phyloP scores from a whole-genome alignment of 2,329 filamentous ascomycete genomes.

The Neobulgaria alba region DNA sequence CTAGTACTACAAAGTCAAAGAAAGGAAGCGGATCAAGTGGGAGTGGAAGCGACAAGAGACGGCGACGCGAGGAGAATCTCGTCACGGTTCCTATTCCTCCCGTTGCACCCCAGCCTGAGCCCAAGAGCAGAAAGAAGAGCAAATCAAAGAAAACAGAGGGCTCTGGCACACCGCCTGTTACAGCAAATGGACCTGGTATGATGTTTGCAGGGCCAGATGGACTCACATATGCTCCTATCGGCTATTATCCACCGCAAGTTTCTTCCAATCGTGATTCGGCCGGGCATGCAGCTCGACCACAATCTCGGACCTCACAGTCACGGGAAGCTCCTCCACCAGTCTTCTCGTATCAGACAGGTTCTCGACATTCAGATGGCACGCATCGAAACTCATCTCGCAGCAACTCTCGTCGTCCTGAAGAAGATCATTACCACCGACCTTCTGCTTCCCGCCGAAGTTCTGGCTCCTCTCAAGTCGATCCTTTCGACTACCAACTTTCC shows the following conservation, averaged over 20 bases:
- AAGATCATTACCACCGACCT: conserved; percentile 38
- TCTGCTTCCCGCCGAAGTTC: conserved; percentile 29
- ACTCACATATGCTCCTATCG: conserved; percentile 37
- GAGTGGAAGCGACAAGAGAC: conserved; percentile 22
- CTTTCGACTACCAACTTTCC: conserved; percentile 32
- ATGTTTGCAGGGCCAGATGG: conserved; percentile 40
- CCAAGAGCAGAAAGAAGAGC: conserved; percentile 25
- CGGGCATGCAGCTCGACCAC: conserved; percentile 28
- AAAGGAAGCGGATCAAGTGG: conserved; percentile 15
- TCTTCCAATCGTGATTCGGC: conserved; percentile 28
- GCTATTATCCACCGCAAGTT: conserved; percentile 30
- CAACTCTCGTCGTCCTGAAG: conserved; percentile 31
- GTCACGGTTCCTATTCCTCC: conserved; percentile 19
- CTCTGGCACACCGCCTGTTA: conserved; percentile 19
- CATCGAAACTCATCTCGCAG: conserved; percentile 32
- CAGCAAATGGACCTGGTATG: conserved; percentile 33
- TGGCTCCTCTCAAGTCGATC: conserved; percentile 26
- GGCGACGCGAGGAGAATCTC: conserved; percentile 21
- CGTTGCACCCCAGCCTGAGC: conserved; percentile 10
- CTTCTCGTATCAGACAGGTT: conserved; percentile 12
- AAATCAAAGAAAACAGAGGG: conserved; percentile 29
- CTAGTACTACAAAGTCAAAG: conserved; percentile 15
- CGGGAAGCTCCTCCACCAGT: conserved; percentile 16
- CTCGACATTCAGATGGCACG: conserved; percentile 24
- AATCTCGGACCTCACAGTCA: conserved; percentile 19